Evolutionary conservation across 1,139 yeast species (phyloP), one percentile per base, ranked within the genome.

Genomic region (Magnusiomyces paraingens): DNA sequence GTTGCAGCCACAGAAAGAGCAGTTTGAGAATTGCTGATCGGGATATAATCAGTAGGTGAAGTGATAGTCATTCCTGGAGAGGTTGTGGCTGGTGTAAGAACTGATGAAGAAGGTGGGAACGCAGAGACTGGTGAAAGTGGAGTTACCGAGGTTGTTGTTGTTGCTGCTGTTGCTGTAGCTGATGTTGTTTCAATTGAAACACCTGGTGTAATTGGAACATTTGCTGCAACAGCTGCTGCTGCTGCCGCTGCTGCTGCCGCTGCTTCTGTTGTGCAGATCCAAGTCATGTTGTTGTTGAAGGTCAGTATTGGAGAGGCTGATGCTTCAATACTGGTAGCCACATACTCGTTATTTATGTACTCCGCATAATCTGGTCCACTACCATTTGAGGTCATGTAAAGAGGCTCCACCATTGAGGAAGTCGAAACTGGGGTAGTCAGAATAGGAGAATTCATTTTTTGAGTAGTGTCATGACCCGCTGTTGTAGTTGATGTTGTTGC

Each of bases 301-400:
- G 49, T 15, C 12, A 42, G 42, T 15, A 45, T 22, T 36, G 50
- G 36, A 20, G 50, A 17, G 35, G 50, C 15, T 42, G 51, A 18
- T 18, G 44, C 42, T 15, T 14, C 15, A 14, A 32, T 42, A 17
- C 26, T 20, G 32, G 35, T 15, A 20, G 40, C 11, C 46, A 51
- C 21, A 43, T 47, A 49, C 29, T 51, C 40, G 49, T 45, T 39
- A 44, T 39, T 44, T 45, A 47, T 40, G 22, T 40, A 40, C 14
- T 40, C 44, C 5, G 35, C 3, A 17, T 21, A 43, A 14, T 43
- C 47, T 3, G 35, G 18, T 8, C 35, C 35, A 5, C 29, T n/a
- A 8, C 17, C 18, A 10, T 32, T 43, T 11, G 47, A 12, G 10
- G 47, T 22, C 36, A 43, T 20, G 14, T 38, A 35, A 14, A 38